Percentiles rank a stretch among this genome's conserved stretches.
phyloP scores from a whole-genome alignment of 768 basidiomycete genomes.

The Boletus bicolor region DNA sequence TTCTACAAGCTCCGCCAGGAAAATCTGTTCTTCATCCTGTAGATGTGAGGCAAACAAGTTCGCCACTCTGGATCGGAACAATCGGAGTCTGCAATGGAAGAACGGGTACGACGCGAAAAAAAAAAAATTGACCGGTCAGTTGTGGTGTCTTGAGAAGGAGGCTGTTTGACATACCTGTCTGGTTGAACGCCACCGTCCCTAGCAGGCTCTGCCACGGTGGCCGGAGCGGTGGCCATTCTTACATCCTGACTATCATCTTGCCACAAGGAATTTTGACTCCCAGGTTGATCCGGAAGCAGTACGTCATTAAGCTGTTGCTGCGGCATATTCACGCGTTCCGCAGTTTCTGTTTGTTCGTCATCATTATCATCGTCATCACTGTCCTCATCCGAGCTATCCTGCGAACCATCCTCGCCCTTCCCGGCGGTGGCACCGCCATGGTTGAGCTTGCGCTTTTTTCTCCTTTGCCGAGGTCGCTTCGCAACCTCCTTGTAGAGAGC shows the following conservation, averaged over 20 bases:
- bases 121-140: background rate
- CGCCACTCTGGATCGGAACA: constrained; percentile 81
- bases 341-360: constrained; percentile 35
- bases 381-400: constrained; percentile 35
- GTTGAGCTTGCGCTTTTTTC: constrained; percentile 87
- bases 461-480: constrained; percentile 59
- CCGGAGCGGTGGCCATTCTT: constrained; percentile 53
- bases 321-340: constrained; percentile 52
- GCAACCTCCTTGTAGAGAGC: constrained; percentile 97
- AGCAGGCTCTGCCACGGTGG: constrained; percentile 33
- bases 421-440: constrained; percentile 53
- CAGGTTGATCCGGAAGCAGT: constrained; percentile 27
- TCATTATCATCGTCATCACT: constrained; percentile 43
- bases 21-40: constrained; percentile 75
- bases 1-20: constrained; percentile 65
- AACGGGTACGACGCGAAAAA: background rate
- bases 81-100: constrained; percentile 50
- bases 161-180: constrained; percentile 51
- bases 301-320: constrained; percentile 26
- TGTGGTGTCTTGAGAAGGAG: background rate
- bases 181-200: constrained; percentile 46
- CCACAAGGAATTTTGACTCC: constrained; percentile 58
- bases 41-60: constrained; percentile 62
- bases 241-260: constrained; percentile 66
- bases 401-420: constrained; percentile 49